Base-by-base conservation (phyloP, 768 basidiomycete genomes). In the Mycena metata region DNA sequence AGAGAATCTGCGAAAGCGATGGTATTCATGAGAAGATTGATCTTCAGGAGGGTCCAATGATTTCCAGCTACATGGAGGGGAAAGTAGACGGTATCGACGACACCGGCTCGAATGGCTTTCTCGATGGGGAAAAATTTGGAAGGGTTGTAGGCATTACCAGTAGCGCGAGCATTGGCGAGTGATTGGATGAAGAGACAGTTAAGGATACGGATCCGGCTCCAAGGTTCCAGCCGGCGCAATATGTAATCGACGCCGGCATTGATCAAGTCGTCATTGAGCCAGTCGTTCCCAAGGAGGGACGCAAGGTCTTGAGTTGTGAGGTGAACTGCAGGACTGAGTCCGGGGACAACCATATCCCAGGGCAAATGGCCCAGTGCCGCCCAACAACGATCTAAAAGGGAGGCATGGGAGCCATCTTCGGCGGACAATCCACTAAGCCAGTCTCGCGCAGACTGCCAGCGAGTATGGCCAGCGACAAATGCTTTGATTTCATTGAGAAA, bases 241-340 rank as follows among this genome's bases (percentile, higher is more conserved):
- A 60, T 60, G 24, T 60, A 60, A n/a, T 60, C 59, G 9, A 39
- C 59, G 9, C 59, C 47, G 16, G n/a, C 59, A 17, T 60, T 60
- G 15, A 60, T 60, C 59, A 60, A 49, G 1, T 60, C 59, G 16
- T 60, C 59, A 19, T 60, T 60, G 9, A 60, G 47, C 59, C 59
- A 60, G 3, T 50, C n/a, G 24, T 17, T 33, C n/a, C 59, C 42
- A 15, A 60, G 59, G 35, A 60, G 49, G 1, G 39, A 24, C 1
- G 59, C 45, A 0, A 60, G 46, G 39, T 60, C 59, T 8, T 60
- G 59, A 4, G 59, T 23, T 17, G 59, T 60, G 21, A 60, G 47
- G 36, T 39, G 59, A 35, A 60, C 59, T 4, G 59, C 45, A 41
- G 59, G 35, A 26, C 47, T 60, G 12, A 60, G 39, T 1, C 30